A percentile compares a stretch with the other conserved stretches of the same genome.
phyloP scores from a whole-genome alignment of 2,329 filamentous ascomycete species.

The Aureobasidium subglaciale region DNA sequence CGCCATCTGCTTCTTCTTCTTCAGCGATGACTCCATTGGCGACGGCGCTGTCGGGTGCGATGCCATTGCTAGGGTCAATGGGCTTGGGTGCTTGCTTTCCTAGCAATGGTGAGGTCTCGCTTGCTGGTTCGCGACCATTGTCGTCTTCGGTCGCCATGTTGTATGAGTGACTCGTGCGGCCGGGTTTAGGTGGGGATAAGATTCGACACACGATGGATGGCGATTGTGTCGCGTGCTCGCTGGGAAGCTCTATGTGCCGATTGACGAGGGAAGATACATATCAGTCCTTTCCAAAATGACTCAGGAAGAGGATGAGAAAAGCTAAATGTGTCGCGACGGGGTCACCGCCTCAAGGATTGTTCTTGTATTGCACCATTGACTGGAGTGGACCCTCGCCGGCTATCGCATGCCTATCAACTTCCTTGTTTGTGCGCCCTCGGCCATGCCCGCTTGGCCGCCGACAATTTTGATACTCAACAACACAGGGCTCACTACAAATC shows the following conservation, averaged over 20 bases:
- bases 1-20: constrained; percentile 17
- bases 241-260: too few relatives aligned
- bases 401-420: constrained; percentile 11
- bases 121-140: background rate
- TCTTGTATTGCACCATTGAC: background rate
- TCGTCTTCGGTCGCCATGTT: constrained; percentile 3
- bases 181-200: constrained; percentile 10
- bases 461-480: background rate
- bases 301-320: background rate
- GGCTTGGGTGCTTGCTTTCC: constrained; percentile 13
- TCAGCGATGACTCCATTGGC: constrained; percentile 18
- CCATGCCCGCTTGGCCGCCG: background rate
- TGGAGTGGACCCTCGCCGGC: background rate
- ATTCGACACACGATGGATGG: background rate
- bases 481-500: background rate
- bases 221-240: background rate
- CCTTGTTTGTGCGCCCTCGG: background rate
- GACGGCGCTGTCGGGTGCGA: constrained; percentile 24
- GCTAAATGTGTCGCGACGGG: background rate
- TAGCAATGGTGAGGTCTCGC: constrained; percentile 25
- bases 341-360: background rate
- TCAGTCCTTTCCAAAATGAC: background rate
- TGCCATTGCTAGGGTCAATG: constrained; percentile 24
- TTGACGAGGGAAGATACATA: background rate
- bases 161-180: background rate